These are phyloP conservation scores for Erysimum cheiri DNA, from an alignment of 441 rosid genomes.

Conservation along the genomic window DNA sequence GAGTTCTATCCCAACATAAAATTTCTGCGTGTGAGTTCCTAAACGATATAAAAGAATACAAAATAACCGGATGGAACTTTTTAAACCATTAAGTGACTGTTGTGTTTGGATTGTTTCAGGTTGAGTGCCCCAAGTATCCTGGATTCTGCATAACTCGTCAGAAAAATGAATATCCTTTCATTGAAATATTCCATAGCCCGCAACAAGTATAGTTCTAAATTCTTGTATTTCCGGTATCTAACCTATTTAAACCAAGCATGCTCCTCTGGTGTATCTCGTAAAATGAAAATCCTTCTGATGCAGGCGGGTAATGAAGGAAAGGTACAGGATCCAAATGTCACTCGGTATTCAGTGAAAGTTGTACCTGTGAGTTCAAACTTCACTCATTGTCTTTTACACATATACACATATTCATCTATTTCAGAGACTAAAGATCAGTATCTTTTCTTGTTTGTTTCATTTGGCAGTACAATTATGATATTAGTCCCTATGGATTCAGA, in stretches of 20 bases:
- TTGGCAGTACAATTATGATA: conserved; percentile 79
- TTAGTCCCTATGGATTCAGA: conserved; percentile 89
- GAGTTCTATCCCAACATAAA: conserved; percentile 86
- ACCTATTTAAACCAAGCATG: neutral
- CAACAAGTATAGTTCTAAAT: conserved; percentile 58
- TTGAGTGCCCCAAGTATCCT: conserved; percentile 97
- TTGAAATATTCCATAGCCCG: conserved; percentile 91
- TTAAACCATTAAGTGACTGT: neutral
- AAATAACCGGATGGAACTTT: neutral
- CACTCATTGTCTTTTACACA: conserved; percentile 9
- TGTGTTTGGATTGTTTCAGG: conserved; percentile 56
- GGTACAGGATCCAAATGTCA: conserved; percentile 66
- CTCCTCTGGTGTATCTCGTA: conserved; percentile 11
- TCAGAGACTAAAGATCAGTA: conserved; percentile 18
- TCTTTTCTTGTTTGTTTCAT: neutral
- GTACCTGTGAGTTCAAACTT: conserved; percentile 69
- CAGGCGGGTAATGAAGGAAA: conserved; percentile 75
- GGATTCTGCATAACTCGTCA: conserved; percentile 91
- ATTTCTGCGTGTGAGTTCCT: conserved; percentile 71
- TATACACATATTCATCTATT: neutral
- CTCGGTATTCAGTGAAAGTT: conserved; percentile 83
- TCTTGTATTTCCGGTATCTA: neutral
- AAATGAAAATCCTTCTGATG: conserved; percentile 30
- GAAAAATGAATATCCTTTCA: conserved; percentile 89
- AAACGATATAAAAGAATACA: neutral